Conservation (phyloP, 164 flowering plant species). For the Magnolia sinica region DNA sequence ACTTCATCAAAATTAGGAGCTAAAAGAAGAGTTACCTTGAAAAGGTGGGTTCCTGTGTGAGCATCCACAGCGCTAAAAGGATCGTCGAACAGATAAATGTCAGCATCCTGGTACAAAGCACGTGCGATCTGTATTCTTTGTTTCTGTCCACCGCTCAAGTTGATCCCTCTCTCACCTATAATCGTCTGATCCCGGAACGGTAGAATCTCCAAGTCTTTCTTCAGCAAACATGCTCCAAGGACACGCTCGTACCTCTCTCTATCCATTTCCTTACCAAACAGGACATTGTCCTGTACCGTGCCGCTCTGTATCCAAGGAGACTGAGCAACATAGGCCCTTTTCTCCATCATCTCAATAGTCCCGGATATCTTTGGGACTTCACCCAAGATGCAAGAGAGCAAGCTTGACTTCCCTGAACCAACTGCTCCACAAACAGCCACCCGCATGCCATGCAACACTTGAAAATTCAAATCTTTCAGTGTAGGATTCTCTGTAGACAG, state of each 20-base stretch:
- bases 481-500: conserved; percentile 24
- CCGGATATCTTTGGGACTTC: conserved; percentile 51
- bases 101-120: conserved; percentile 83
- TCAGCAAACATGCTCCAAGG: conserved; percentile 71
- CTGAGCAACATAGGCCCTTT: conserved; percentile 80
- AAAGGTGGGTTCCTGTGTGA: conserved; percentile 81
- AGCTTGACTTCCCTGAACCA: conserved; percentile 65
- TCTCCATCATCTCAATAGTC: conserved; percentile 38
- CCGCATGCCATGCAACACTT: conserved; percentile 39
- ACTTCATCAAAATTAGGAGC: background rate
- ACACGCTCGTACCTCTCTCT: conserved; percentile 60
- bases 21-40: conserved; percentile 43
- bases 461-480: conserved; percentile 36
- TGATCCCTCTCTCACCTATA: conserved; percentile 89
- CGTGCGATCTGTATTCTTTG: conserved; percentile 88
- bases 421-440: conserved; percentile 63
- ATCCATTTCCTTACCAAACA: conserved; percentile 78
- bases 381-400: conserved; percentile 57
- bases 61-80: conserved; percentile 97
- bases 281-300: conserved; percentile 71
- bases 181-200: conserved; percentile 78
- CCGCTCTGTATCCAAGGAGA: conserved; percentile 95
- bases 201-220: conserved; percentile 73
- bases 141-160: conserved; percentile 92
- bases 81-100: conserved; percentile 79